phyloP scores from a whole-genome alignment of 2,329 filamentous ascomycete genomes.

The Helotiales sp. region DNA sequence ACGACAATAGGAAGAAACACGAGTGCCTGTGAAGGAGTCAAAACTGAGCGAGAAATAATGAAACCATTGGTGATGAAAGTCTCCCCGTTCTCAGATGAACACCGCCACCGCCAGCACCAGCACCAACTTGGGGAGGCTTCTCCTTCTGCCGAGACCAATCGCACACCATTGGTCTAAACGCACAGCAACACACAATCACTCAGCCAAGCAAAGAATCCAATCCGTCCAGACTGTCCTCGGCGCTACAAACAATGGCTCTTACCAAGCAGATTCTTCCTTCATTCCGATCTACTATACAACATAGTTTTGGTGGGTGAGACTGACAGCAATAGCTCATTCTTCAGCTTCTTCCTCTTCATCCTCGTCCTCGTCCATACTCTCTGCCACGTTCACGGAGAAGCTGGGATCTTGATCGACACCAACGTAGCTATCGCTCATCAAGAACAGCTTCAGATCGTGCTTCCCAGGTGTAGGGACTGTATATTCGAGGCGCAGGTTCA shows the following conservation, averaged over 20 bases:
- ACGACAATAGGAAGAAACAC: background rate
- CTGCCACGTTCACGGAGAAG: conserved; percentile 81
- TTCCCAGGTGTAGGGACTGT: conserved; percentile 81
- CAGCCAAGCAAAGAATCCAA: conserved; percentile 24
- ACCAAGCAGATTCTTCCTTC: conserved; percentile 20
- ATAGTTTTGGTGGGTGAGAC: conserved; percentile 19
- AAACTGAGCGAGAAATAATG: conserved; percentile 9
- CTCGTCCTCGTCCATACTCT: conserved; percentile 93
- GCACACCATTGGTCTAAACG: conserved; percentile 18
- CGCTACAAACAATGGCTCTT: conserved; percentile 21
- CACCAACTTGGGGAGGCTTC: conserved; percentile 3
- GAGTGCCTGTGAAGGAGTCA: background rate
- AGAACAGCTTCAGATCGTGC: conserved; percentile 84
- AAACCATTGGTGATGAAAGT: conserved; percentile 19
- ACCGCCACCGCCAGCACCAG: conserved; percentile 16
- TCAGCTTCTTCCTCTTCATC: conserved; percentile 76
- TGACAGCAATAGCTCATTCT: conserved; percentile 25
- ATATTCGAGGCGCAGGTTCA: conserved; percentile 83
- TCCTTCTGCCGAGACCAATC: conserved; percentile 26
- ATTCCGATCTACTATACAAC: conserved; percentile 36
- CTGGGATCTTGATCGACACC: conserved; percentile 94
- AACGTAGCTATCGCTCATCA: conserved; percentile 97
- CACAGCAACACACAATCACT: conserved; percentile 32
- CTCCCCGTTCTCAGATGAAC: conserved; percentile 27
- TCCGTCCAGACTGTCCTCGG: conserved; percentile 18